These are phyloP conservation scores for Cyclotella sp. DNA, from an alignment of 108 stramenopile species.

Conservation along the genomic window DNA sequence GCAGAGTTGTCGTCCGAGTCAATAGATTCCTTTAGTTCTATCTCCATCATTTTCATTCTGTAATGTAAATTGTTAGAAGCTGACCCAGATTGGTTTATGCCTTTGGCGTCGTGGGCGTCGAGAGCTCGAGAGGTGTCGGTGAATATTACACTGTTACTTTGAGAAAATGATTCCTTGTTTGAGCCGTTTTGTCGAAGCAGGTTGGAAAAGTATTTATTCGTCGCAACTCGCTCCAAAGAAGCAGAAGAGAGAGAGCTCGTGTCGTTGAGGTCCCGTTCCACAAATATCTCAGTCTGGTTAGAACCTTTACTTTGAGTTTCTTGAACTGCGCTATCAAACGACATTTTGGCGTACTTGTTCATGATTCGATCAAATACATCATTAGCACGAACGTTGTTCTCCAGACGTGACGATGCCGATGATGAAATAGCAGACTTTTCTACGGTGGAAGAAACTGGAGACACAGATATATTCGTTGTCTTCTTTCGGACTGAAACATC, in stretches of 20 bases:
- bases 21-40: conserved; percentile 9
- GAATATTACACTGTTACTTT: too few relatives aligned
- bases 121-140: too few relatives aligned
- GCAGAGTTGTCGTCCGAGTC: conserved; percentile 8
- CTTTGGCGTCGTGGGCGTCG: too few relatives aligned
- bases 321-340: background rate
- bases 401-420: background rate
- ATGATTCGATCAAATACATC: conserved; percentile 26
- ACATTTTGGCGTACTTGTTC: conserved; percentile 22
- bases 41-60: conserved; percentile 11
- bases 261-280: background rate
- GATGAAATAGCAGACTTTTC: background rate
- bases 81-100: too few relatives aligned
- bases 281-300: background rate
- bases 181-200: background rate
- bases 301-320: conserved; percentile 6
- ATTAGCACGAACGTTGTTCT: background rate
- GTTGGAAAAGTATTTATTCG: conserved; percentile 1
- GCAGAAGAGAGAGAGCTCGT: background rate
- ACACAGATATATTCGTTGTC: background rate
- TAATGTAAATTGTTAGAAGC: background rate
- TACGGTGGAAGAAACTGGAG: background rate
- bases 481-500: background rate
- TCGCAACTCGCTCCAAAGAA: background rate
- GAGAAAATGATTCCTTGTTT: background rate